Evolutionary conservation across 1,139 yeast species (phyloP).

Genomic region (Suhomyces terraborum): DNA sequence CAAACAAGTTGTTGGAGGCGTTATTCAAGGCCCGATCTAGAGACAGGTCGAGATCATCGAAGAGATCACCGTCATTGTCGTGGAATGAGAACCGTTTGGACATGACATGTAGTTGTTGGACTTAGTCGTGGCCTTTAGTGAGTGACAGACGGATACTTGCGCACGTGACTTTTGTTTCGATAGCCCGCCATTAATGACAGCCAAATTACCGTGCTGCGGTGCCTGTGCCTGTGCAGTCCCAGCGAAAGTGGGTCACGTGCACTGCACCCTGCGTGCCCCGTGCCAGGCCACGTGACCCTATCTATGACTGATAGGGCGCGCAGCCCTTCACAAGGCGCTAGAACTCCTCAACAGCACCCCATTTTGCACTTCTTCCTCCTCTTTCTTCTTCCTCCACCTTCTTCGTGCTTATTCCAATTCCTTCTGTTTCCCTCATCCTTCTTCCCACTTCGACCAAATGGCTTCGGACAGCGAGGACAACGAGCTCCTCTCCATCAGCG

Average conservation of each 20-base stretch:
- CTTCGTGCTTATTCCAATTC: background rate
- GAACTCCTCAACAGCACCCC: background rate
- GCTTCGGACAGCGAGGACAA: slow-evolving; percentile 14
- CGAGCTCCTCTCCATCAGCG: slow-evolving; percentile 13
- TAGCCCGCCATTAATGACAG: too few relatives aligned
- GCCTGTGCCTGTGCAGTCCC: too few relatives aligned
- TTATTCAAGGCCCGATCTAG: slow-evolving; percentile 46
- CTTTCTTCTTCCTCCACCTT: background rate
- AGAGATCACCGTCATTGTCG: slow-evolving; percentile 29
- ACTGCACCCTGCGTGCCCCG: too few relatives aligned
- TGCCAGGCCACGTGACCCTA: too few relatives aligned
- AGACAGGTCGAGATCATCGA: slow-evolving; percentile 48
- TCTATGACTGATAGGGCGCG: background rate
- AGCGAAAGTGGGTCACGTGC: too few relatives aligned
- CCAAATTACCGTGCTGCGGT: too few relatives aligned
- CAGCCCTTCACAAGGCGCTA: too few relatives aligned
- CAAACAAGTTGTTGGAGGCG: slow-evolving; percentile 37
- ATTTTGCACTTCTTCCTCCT: background rate
- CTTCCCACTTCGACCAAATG: slow-evolving; percentile 3
- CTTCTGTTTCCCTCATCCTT: background rate
- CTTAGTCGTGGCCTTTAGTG: slow-evolving; percentile 1
- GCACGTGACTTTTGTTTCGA: slow-evolving; percentile 3
- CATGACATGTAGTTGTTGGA: slow-evolving; percentile 1
- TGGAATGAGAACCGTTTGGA: slow-evolving; percentile 13
- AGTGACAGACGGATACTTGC: background rate